Base-by-base conservation (phyloP, 495 filamentous ascomycete species). In the Tuber microsphaerosporum region DNA sequence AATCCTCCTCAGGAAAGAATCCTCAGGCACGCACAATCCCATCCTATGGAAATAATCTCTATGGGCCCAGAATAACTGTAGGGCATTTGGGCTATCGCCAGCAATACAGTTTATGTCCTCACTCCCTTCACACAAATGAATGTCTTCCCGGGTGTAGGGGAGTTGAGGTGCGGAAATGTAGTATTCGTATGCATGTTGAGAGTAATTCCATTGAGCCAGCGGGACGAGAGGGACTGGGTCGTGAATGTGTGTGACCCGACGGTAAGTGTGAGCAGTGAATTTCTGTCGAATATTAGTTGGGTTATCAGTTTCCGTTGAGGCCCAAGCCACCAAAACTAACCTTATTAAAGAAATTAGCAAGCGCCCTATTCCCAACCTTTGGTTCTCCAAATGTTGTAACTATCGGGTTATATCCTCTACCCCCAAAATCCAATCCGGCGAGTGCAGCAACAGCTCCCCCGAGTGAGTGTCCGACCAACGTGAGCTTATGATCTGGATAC, bases 331-430 rank as follows among this genome's bases (percentile, higher is more conserved):
- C 0, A 71, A 44, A 56, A 69, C 39, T 3, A 34, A 75, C 74
- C 74, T 37, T 65, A 45, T 79, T 69, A 2, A 82, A 61, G 41
- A 75, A 98, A 7, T 85, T 78, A 17, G 86, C 90, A 75, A 98
- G 87, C 9, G 83, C 90, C 41, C 84, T 81, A 84, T 98, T 99
- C 2, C 95, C 95, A 20, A 96, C 83, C 70, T 90, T 88, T 31
- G 95, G 95, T 83, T 98, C 93, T 22, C 95, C 95, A 82, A 97
- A 98, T 2, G 95, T 98, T 20, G 94, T 97, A 0, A 97, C 90
- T 17, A 85, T 75, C 1, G 93, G 90, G 20, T 90, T 83, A 90
- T 90, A 94, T 9, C 91, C 92, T 6, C 88, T 86, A 37, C 89
- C 82, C 68, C 86, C 79, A 83, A 92, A 88, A 79, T 98, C 96